Evolutionary conservation across 2,329 filamentous ascomycete genomes (phyloP).

Genomic region (Pyricularia grisea): DNA sequence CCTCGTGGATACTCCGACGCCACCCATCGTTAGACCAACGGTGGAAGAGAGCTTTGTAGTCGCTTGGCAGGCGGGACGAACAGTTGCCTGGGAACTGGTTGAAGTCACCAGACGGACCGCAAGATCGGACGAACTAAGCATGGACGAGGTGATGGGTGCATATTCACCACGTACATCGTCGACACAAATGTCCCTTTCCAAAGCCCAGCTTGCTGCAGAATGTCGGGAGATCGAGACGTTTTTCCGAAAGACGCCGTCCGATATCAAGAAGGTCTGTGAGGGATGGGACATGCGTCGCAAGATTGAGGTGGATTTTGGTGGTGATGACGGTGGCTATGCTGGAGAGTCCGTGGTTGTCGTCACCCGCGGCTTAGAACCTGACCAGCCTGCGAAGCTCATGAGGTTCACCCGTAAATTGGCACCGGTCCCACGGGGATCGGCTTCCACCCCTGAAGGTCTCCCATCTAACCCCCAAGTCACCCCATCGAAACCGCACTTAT

Average conservation of each 20-base stretch:
- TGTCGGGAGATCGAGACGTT: slow-evolving; percentile 75
- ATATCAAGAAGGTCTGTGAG: slow-evolving; percentile 69
- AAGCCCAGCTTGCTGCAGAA: slow-evolving; percentile 64
- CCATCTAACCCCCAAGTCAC: neutral
- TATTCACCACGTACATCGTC: slow-evolving; percentile 77
- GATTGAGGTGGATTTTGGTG: slow-evolving; percentile 82
- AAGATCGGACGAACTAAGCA: slow-evolving; percentile 63
- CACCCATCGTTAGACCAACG: slow-evolving; percentile 37
- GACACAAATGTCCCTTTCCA: slow-evolving; percentile 60
- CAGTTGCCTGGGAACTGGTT: slow-evolving; percentile 70
- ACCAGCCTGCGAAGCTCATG: slow-evolving; percentile 30
- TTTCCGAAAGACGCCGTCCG: slow-evolving; percentile 59
- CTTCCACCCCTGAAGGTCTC: neutral
- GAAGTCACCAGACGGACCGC: slow-evolving; percentile 68
- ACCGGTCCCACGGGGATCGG: neutral
- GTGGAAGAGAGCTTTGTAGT: slow-evolving; percentile 49
- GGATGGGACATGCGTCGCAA: slow-evolving; percentile 89
- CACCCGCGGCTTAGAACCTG: slow-evolving; percentile 58
- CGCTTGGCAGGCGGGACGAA: slow-evolving; percentile 74
- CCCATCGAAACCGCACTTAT: slow-evolving; percentile 7
- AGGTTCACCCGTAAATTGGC: slow-evolving; percentile 31
- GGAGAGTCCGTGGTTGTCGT: slow-evolving; percentile 73
- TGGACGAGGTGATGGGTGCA: slow-evolving; percentile 50
- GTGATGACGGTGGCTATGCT: slow-evolving; percentile 60
- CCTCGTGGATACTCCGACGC: slow-evolving; percentile 59